phyloP scores from a whole-genome alignment of 345 rosid genomes.

The Camelina hispida region DNA sequence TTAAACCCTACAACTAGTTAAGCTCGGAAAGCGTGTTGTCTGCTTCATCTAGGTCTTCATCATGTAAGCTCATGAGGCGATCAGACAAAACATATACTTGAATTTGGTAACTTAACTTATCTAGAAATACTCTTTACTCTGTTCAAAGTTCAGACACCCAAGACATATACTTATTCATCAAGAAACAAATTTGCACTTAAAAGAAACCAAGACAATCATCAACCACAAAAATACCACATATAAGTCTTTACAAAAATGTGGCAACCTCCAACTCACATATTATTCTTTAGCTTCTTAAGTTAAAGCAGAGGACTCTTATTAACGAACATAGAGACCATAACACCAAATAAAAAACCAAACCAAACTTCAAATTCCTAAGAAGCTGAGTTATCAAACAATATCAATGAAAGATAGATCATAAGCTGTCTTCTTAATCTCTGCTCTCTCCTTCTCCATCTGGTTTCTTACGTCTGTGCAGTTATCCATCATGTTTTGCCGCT shows the following conservation, averaged over 20 bases:
- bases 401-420: not conserved
- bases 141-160: not conserved
- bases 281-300: not conserved
- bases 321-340: not conserved
- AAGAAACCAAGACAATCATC: not conserved
- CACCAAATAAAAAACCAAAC: not conserved
- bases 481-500: not conserved
- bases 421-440: not conserved
- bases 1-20: too few species aligned
- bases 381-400: slow-evolving; percentile 1
- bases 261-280: not conserved
- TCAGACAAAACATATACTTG: too few species aligned
- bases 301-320: not conserved
- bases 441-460: not conserved
- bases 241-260: not conserved
- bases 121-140: too few species aligned
- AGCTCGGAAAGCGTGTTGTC: too few species aligned
- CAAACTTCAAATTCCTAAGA: not conserved
- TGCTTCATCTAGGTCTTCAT: too few species aligned
- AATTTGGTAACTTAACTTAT: too few species aligned
- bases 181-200: slow-evolving; percentile 1
- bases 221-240: not conserved
- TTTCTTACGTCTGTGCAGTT: not conserved
- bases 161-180: slow-evolving; percentile 5
- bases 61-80: too few species aligned